Evolutionary conservation across 768 basidiomycete species (phyloP).

Genomic region (Melanogaster broomeanus): DNA sequence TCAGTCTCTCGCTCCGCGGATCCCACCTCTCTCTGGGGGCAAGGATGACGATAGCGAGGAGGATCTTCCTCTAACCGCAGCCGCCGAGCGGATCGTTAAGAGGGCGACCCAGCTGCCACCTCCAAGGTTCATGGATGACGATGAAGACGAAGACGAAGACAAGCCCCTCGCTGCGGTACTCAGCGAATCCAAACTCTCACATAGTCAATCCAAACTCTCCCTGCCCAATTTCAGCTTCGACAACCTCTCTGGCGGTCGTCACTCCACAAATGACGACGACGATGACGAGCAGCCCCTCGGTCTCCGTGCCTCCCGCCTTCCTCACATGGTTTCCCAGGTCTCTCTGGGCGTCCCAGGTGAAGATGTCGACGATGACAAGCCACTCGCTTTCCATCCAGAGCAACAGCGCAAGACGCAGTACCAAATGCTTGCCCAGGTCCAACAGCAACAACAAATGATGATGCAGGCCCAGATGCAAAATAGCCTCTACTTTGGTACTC

Average conservation of each 20-base stretch:
- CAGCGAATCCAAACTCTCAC: conserved; percentile 41
- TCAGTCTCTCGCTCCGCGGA: conserved; percentile 8
- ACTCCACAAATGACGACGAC: conserved; percentile 46
- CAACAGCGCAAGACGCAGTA: conserved; percentile 73
- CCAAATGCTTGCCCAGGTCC: conserved; percentile 42
- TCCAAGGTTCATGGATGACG: conserved; percentile 16
- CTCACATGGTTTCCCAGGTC: conserved; percentile 23
- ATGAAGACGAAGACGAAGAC: conserved; percentile 59
- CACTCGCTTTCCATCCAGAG: conserved; percentile 74
- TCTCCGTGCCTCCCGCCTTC: conserved; percentile 56
- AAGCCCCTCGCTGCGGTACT: conserved; percentile 65
- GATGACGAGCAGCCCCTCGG: conserved; percentile 77
- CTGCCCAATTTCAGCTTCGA: conserved; percentile 47
- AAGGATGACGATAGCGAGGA: conserved; percentile 69
- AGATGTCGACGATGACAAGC: conserved; percentile 67
- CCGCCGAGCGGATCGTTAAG: conserved; percentile 55
- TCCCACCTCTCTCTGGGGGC: conserved; percentile 4
- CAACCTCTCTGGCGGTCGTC: conserved; percentile 20
- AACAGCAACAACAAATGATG: conserved; percentile 68
- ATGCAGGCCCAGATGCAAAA: conserved; percentile 78
- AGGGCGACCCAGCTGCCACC: conserved; percentile 39
- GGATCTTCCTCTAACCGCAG: conserved; percentile 73
- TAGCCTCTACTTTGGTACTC: conserved; percentile 69
- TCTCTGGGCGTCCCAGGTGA: conserved; percentile 31
- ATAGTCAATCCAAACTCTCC: conserved; percentile 46